Percentiles rank a stretch among this genome's conserved stretches.
These are phyloP conservation scores for Apostasia ramifera DNA, from an alignment of 106 monocot genomes.

Conservation along the genomic window DNA sequence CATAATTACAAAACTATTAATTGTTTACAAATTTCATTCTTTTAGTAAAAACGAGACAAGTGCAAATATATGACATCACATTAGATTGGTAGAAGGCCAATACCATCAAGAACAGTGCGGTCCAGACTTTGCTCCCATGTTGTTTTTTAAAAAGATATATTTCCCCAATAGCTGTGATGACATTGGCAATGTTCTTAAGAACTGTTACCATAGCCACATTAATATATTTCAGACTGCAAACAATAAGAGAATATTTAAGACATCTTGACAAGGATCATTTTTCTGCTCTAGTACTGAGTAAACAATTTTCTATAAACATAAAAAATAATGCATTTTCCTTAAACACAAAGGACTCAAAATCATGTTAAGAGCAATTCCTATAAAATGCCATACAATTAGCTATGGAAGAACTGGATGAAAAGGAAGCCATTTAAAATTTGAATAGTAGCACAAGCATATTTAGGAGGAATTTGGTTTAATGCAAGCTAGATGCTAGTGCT, in stretches of 20 bases:
- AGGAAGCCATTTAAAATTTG: neutral
- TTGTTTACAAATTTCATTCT: no score
- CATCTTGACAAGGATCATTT: neutral
- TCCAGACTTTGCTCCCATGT: slow-evolving; percentile 73
- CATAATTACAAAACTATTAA: no score
- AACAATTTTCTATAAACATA: neutral
- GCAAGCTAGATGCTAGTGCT: no score
- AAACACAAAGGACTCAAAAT: no score
- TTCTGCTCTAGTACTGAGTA: neutral
- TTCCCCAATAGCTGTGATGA: slow-evolving; percentile 91
- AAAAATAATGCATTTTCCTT: neutral
- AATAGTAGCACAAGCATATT: no score
- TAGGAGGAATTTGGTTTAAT: no score
- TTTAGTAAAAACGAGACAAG: no score
- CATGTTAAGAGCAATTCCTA: no score
- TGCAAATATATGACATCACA: neutral
- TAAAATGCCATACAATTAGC: no score
- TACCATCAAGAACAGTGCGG: slow-evolving; percentile 79
- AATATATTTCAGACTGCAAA: slow-evolving; percentile 81
- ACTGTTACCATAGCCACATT: slow-evolving; percentile 98
- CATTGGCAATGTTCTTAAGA: slow-evolving; percentile 91
- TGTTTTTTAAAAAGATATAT: slow-evolving; percentile 75
- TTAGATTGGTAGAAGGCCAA: neutral
- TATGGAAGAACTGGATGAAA: neutral
- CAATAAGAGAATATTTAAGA: slow-evolving; percentile 1